Evolutionary conservation across 2,329 filamentous ascomycete species (phyloP).

Genomic region (Fusarium sp.): DNA sequence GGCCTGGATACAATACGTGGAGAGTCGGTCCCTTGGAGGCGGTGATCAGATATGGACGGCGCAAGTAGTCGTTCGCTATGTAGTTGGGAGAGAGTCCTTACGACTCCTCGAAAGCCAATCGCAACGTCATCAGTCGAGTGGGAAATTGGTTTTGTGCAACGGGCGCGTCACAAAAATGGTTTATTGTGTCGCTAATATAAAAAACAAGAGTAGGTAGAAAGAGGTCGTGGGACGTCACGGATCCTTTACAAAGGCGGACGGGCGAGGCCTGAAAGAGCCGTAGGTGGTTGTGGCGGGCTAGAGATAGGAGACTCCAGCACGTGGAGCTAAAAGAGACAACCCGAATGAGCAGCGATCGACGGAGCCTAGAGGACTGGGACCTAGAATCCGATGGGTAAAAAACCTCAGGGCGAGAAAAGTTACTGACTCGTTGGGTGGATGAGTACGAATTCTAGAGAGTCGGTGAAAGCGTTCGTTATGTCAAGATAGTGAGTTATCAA

Average conservation of each 20-base stretch:
- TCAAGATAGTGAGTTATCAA: not conserved
- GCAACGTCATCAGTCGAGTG: slow-evolving; percentile 44
- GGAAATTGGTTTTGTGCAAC: slow-evolving; percentile 15
- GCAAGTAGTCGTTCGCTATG: slow-evolving; percentile 30
- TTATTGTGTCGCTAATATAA: slow-evolving; percentile 16
- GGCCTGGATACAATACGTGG: not conserved
- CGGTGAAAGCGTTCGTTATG: not conserved
- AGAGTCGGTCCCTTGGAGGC: slow-evolving; percentile 8
- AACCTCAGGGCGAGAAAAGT: not conserved
- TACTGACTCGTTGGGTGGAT: slow-evolving; percentile 6
- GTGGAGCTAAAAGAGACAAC: slow-evolving; percentile 43
- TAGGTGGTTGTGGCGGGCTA: slow-evolving; percentile 37
- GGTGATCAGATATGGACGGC: slow-evolving; percentile 36
- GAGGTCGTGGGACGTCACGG: slow-evolving; percentile 39
- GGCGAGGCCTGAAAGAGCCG: slow-evolving; percentile 33
- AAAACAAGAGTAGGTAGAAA: slow-evolving; percentile 12
- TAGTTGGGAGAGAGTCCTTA: slow-evolving; percentile 33
- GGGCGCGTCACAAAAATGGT: slow-evolving; percentile 20
- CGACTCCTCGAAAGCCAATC: slow-evolving; percentile 40
- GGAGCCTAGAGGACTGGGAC: slow-evolving; percentile 15
- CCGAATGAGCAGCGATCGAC: slow-evolving; percentile 45
- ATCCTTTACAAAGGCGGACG: slow-evolving; percentile 20
- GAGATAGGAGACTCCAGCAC: slow-evolving; percentile 45
- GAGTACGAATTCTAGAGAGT: not conserved
- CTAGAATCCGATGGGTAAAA: slow-evolving; percentile 7